A percentile compares a stretch with the other conserved stretches of the same genome.
Evolutionary conservation across 2,329 filamentous ascomycete species (phyloP).

Genomic region (Zopfia rhizophila): DNA sequence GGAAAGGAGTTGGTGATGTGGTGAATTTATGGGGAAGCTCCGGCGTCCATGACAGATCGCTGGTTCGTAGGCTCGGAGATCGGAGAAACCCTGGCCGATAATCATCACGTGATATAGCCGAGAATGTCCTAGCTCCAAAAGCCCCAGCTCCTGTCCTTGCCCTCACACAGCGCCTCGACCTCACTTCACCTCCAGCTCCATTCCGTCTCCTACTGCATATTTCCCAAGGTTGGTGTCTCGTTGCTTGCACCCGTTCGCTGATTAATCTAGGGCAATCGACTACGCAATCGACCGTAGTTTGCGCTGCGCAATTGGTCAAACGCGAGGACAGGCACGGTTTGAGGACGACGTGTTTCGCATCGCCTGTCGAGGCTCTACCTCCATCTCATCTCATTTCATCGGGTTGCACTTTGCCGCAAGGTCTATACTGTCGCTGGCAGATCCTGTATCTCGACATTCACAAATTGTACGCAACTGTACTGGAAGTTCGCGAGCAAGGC

Average conservation of each 20-base stretch:
- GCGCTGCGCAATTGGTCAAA: constrained; percentile 5
- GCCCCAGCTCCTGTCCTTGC: not conserved
- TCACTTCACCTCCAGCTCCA: not conserved
- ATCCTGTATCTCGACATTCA: constrained; percentile 36
- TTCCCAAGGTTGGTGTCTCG: too few relatives aligned
- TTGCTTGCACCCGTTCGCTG: not conserved
- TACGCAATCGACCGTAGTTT: not conserved
- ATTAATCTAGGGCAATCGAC: not conserved
- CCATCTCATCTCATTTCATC: constrained; percentile 21
- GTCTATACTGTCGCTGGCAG: constrained; percentile 31
- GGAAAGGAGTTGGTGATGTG: not conserved
- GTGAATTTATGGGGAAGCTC: not conserved
- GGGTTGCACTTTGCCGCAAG: constrained; percentile 30
- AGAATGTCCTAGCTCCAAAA: too few relatives aligned
- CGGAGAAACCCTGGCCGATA: constrained; percentile 4
- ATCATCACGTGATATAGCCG: too few relatives aligned
- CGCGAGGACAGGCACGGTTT: constrained; percentile 15
- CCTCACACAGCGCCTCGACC: not conserved
- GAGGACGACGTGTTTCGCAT: constrained; percentile 26
- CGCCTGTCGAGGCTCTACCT: constrained; percentile 13
- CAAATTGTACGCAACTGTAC: constrained; percentile 36
- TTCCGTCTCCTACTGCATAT: too few relatives aligned
- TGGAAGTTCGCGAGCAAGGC: constrained; percentile 31
- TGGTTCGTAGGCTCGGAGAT: too few relatives aligned
- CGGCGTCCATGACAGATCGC: not conserved